These are phyloP conservation scores for Fagus crenata DNA, from an alignment of 306 rosid genomes.

Conservation along the genomic window DNA sequence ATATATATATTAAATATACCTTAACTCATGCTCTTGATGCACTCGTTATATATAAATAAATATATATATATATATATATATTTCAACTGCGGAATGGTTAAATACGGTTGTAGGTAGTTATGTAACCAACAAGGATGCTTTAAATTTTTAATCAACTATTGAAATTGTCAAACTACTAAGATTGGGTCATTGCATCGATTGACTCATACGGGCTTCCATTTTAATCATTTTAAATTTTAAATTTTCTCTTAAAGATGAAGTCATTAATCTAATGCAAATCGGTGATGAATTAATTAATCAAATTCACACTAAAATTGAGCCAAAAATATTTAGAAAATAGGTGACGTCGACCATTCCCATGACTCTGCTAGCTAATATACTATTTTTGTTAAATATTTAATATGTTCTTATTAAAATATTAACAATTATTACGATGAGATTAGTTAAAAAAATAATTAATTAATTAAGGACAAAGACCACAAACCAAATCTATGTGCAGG, in stretches of 20 bases:
- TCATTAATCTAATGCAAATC: neutral
- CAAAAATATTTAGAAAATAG: constrained; percentile 11
- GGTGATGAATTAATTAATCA: neutral
- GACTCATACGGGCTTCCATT: neutral
- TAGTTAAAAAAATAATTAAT: neutral
- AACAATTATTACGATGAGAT: neutral
- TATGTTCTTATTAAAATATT: neutral
- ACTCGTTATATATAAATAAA: too few relatives aligned
- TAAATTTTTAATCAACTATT: constrained; percentile 6
- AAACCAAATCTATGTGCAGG: constrained; percentile 46
- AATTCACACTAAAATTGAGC: neutral
- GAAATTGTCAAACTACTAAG: constrained; percentile 2
- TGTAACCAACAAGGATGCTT: constrained; percentile 9
- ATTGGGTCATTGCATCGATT: neutral
- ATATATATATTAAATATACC: too few relatives aligned
- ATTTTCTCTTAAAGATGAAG: neutral
- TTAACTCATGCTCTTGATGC: too few relatives aligned
- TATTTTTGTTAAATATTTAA: neutral
- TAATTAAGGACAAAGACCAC: constrained; percentile 21
- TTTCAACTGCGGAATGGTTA: neutral
- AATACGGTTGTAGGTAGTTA: constrained; percentile 40
- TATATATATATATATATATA: too few relatives aligned
- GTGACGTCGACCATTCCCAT: constrained; percentile 27
- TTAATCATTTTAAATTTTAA: neutral
- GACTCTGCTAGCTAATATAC: constrained; percentile 12